phyloP scores from a whole-genome alignment of 1,284 basidiomycete genomes.

The Cryptococcus sp. region DNA sequence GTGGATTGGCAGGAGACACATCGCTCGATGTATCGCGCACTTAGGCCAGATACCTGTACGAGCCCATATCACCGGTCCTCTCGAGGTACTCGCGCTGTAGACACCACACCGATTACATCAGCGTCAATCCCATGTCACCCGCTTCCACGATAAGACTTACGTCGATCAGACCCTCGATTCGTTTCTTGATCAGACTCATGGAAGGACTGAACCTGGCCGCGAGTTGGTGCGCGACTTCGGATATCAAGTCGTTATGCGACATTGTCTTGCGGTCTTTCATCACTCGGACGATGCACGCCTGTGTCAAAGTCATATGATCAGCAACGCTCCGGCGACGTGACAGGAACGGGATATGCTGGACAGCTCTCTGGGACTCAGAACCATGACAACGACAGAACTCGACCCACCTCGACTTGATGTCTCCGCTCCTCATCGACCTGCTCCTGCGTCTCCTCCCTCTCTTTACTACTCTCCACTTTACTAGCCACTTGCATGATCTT shows the following conservation, averaged over 20 bases:
- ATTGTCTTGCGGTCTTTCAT: conserved; percentile 97
- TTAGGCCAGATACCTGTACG: conserved; percentile 50
- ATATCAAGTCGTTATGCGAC: conserved; percentile 84
- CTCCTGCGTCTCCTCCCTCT: conserved; percentile 86
- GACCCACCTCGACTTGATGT: conserved; percentile 81
- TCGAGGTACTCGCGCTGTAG: conserved; percentile 53
- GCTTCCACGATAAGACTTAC: conserved; percentile 54
- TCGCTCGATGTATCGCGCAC: neutral
- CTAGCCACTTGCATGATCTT: conserved; percentile 89
- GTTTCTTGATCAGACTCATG: conserved; percentile 84
- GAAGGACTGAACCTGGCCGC: conserved; percentile 82
- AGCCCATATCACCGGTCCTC: conserved; percentile 44
- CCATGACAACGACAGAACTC: neutral
- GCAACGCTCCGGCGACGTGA: too few species aligned
- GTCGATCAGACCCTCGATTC: conserved; percentile 93
- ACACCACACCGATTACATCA: conserved; percentile 10
- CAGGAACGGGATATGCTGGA: too few species aligned
- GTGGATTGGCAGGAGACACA: too few species aligned
- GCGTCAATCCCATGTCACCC: neutral
- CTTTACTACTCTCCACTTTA: conserved; percentile 82
- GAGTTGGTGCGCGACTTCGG: conserved; percentile 87
- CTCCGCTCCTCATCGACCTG: conserved; percentile 90
- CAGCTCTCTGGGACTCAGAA: too few species aligned
- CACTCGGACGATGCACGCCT: conserved; percentile 95
- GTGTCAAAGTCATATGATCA: neutral